A percentile compares a stretch with the other conserved stretches of the same genome.
Evolutionary conservation across 345 rosid species (phyloP).

Genomic region (Limnanthes douglasii): DNA sequence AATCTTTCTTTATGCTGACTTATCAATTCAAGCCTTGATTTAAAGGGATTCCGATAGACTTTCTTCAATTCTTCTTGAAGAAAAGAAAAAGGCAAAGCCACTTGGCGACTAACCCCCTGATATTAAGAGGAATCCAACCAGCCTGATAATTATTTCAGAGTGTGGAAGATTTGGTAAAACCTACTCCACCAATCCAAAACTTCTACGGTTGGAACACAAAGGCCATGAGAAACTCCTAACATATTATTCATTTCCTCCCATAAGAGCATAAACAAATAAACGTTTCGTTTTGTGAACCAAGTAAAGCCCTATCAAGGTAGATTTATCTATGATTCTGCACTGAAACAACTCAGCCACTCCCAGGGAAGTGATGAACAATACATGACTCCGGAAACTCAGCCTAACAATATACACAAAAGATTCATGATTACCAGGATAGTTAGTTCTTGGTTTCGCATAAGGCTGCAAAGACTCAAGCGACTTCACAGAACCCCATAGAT

Average conservation of each 20-base stretch:
- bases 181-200: neutral
- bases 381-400: too few species aligned
- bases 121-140: neutral
- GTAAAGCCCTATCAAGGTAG: neutral
- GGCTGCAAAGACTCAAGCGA: constrained; percentile 66
- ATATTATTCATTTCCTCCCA: too few species aligned
- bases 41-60: neutral
- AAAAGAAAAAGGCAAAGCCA: neutral
- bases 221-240: too few species aligned
- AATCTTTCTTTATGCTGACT: neutral
- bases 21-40: neutral
- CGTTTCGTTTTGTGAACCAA: neutral
- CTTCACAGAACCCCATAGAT: constrained; percentile 73
- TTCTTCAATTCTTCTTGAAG: neutral
- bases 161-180: too few species aligned
- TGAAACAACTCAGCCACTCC: constrained; percentile 5
- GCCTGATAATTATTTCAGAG: too few species aligned
- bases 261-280: too few species aligned
- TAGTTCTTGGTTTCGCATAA: constrained; percentile 77
- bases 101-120: neutral
- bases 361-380: neutral
- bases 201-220: neutral
- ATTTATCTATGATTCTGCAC: constrained; percentile 1
- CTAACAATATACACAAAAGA: neutral
- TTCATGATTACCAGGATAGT: constrained; percentile 44